Evolutionary conservation across 108 stramenopile genomes (phyloP), one percentile per base, ranked within the genome.

Genomic region (Skeletonema potamos): DNA sequence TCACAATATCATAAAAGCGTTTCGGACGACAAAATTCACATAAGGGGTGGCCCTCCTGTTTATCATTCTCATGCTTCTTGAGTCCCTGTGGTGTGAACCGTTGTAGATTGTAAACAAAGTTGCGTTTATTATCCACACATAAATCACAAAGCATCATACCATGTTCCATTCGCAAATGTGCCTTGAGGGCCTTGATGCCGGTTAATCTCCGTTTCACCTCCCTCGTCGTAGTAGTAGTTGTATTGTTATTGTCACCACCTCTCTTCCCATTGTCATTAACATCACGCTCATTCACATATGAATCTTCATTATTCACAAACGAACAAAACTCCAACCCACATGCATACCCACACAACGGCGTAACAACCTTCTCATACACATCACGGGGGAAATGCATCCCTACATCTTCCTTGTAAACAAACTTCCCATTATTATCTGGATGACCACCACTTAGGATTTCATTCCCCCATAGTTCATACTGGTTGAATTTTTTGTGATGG

Each of bases 1-100:
- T 71, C 6, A 86, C 81, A 33, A 93, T 68, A 66, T 93, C 91
- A 68, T 96, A 94, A 33, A 92, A 93, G 9, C 92, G 74, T 33
- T 77, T 79, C 3, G 89, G 89, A 9, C 75, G 64, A 66, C 96
- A 96, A 65, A 96, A 94, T 66, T 93, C 91, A 74, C 96, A 96
- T 12, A 91, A 28, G 1, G 92, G 91, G 68, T 94, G 96, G 6
- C 96, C 96, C 93, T 32, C 93, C 93, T 17, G 44, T 17, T 46
- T 46, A 20, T 80, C 66, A 33, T 67, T 74, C 56, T 87, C 51
- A 61, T 96, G 96, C 1, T 66, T 70, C 68, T 91, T 86, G 28
- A 94, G 71, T 36, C 88, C 87, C 9, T 54, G 27, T 11, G 84
- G 84, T 10, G 89, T 90, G 39, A 90, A 87, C 32, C 92, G 64